Percentiles rank a stretch among this genome's conserved stretches.
Evolutionary conservation across 768 basidiomycete genomes (phyloP).

Genomic region (Trametes cingulata): DNA sequence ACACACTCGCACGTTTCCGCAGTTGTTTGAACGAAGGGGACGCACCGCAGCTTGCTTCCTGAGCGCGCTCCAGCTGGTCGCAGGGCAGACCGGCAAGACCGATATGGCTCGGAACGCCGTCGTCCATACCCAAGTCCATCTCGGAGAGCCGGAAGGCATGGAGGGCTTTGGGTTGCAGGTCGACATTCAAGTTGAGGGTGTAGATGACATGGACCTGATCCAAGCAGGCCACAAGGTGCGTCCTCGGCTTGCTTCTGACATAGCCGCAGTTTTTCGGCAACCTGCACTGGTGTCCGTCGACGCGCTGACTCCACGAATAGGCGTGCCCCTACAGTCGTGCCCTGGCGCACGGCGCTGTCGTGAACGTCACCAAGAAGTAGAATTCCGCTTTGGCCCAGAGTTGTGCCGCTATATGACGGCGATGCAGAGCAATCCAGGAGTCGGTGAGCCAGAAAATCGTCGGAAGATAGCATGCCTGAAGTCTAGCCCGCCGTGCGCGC

Average conservation of each 20-base stretch:
- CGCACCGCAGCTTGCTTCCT: conserved; percentile 61
- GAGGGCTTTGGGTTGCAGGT: conserved; percentile 69
- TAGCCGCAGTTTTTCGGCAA: neutral
- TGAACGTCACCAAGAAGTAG: conserved; percentile 54
- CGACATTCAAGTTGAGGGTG: conserved; percentile 68
- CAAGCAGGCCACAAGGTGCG: conserved; percentile 71
- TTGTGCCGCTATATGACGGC: neutral
- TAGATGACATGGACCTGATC: conserved; percentile 64
- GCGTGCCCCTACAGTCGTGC: conserved; percentile 72
- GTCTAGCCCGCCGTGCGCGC: neutral
- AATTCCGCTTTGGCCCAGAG: neutral
- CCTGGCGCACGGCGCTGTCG: conserved; percentile 54
- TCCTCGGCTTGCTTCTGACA: neutral
- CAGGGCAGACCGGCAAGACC: conserved; percentile 52
- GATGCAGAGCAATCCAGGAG: neutral
- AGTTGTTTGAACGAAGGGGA: neutral
- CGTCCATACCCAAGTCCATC: conserved; percentile 61
- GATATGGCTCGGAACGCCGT: conserved; percentile 58
- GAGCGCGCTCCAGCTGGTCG: conserved; percentile 65
- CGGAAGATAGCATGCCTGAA: neutral
- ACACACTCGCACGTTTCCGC: neutral
- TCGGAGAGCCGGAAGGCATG: conserved; percentile 59
- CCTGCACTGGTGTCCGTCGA: neutral
- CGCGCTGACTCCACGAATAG: conserved; percentile 35
- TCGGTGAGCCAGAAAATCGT: neutral